Evolutionary conservation across 2,329 filamentous ascomycete species (phyloP).

Genomic region (Talaromyces sp.): DNA sequence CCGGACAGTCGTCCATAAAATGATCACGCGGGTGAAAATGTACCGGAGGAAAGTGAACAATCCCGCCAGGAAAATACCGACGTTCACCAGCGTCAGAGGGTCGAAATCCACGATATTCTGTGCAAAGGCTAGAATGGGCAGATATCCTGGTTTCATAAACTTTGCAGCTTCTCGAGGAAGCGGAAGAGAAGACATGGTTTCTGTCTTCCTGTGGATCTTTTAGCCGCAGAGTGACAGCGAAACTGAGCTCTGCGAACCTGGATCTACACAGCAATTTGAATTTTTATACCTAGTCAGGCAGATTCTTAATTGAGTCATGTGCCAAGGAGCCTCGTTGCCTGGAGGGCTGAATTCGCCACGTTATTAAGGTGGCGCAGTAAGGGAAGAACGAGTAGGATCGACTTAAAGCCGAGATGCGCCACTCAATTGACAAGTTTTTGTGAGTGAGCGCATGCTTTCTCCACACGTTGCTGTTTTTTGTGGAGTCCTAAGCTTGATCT

Average conservation of each 20-base stretch:
- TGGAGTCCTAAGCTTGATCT: no score
- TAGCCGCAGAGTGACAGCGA: not conserved
- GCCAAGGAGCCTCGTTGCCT: not conserved
- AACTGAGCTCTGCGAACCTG: not conserved
- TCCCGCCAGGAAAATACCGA: slow-evolving; percentile 11
- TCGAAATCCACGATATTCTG: slow-evolving; percentile 9
- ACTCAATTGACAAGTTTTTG: not conserved
- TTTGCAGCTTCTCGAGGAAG: slow-evolving; percentile 8
- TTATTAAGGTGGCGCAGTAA: not conserved
- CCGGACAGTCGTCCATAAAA: slow-evolving; percentile 30
- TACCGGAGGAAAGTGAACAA: slow-evolving; percentile 8
- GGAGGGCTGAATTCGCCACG: not conserved
- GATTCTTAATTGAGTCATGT: not conserved
- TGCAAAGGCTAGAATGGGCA: not conserved
- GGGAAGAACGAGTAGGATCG: not conserved
- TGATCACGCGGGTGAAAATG: slow-evolving; percentile 10
- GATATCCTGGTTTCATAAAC: slow-evolving; percentile 8
- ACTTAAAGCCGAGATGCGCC: not conserved
- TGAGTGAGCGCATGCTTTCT: no score
- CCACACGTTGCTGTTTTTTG: no score
- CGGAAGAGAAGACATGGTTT: not conserved
- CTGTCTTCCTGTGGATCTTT: not conserved
- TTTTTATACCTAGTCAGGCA: not conserved
- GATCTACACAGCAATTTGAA: not conserved
- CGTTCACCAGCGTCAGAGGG: slow-evolving; percentile 10